phyloP scores from a whole-genome alignment of 2,329 filamentous ascomycete genomes.

The Cordyceps cateniannulata region DNA sequence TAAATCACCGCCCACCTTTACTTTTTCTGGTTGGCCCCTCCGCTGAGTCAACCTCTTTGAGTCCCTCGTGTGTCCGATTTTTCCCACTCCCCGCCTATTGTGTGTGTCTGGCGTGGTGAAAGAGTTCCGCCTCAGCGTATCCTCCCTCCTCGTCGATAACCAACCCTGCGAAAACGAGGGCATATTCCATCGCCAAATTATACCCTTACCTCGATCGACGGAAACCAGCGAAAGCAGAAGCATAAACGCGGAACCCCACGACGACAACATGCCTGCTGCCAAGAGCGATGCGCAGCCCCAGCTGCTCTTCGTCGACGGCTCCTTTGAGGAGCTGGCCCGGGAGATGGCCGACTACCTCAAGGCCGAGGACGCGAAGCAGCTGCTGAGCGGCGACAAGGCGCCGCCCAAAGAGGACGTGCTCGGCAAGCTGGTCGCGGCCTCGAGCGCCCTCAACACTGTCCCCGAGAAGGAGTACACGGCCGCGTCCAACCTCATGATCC shows the following conservation, averaged over 20 bases:
- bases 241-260: constrained; percentile 11
- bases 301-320: constrained; percentile 78
- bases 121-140: neutral
- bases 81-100: constrained; percentile 10
- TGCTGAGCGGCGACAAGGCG: constrained; percentile 56
- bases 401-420: constrained; percentile 71
- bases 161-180: constrained; percentile 10
- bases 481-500: constrained; percentile 93
- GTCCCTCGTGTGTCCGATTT: constrained; percentile 13
- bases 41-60: constrained; percentile 10
- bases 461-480: constrained; percentile 96
- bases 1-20: constrained; percentile 1
- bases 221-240: neutral
- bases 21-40: constrained; percentile 2
- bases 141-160: constrained; percentile 3
- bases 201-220: neutral
- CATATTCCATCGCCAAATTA: constrained; percentile 5
- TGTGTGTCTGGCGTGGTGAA: neutral
- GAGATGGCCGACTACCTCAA: constrained; percentile 96
- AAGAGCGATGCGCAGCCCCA: constrained; percentile 45
- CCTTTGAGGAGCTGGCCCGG: constrained; percentile 84
- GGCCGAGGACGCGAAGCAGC: constrained; percentile 68
- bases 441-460: constrained; percentile 69
- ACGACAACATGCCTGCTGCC: constrained; percentile 25
- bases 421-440: constrained; percentile 80